Evolutionary conservation across 306 rosid species (phyloP).

Genomic region (Vicia faba): DNA sequence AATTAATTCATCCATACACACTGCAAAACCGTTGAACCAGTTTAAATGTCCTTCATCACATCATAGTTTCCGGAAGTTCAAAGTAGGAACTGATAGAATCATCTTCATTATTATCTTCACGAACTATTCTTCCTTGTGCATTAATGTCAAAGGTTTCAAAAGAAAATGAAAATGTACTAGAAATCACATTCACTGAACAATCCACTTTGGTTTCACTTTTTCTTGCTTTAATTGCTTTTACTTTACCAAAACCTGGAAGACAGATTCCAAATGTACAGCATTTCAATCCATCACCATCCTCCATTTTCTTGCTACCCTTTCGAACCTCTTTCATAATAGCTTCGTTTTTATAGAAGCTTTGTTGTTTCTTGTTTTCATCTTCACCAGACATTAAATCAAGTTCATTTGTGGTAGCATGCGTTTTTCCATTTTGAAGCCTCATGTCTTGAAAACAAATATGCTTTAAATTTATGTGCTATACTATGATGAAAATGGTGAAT

Average conservation of each 20-base stretch:
- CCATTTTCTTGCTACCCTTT: constrained; percentile 27
- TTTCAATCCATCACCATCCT: constrained; percentile 46
- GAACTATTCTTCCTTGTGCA: constrained; percentile 44
- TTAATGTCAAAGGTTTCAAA: constrained; percentile 70
- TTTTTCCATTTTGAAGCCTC: constrained; percentile 53
- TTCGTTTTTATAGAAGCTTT: constrained; percentile 10
- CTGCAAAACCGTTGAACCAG: too few species aligned
- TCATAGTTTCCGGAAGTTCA: constrained; percentile 67
- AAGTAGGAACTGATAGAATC: constrained; percentile 63
- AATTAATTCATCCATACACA: too few species aligned
- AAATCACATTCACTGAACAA: constrained; percentile 44
- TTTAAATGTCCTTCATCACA: constrained; percentile 28
- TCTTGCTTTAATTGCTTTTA: constrained; percentile 52
- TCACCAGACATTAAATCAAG: constrained; percentile 52
- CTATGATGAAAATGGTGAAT: constrained; percentile 17
- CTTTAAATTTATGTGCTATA: constrained; percentile 4
- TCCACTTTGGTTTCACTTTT: constrained; percentile 40
- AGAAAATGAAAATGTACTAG: constrained; percentile 77
- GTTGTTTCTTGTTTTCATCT: constrained; percentile 28
- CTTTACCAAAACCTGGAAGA: constrained; percentile 66
- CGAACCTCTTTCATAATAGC: not conserved
- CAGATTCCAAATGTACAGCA: constrained; percentile 61
- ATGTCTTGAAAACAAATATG: constrained; percentile 14
- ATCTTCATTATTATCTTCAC: constrained; percentile 45
- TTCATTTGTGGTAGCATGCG: constrained; percentile 41